phyloP scores from a whole-genome alignment of 2,329 filamentous ascomycete species.

The Chrysosporium keratinophilum region DNA sequence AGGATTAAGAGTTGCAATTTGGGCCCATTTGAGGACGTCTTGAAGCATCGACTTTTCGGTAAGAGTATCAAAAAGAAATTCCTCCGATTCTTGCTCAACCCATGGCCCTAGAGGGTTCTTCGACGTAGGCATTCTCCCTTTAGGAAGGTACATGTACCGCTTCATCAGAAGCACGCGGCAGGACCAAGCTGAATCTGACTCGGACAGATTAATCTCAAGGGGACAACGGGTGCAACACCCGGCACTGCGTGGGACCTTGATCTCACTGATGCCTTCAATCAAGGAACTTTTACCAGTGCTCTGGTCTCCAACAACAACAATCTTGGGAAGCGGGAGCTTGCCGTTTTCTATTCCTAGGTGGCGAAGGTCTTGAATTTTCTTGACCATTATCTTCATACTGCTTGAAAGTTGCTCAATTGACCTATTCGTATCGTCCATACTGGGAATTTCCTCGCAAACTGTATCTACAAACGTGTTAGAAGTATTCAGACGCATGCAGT shows the following conservation, averaged over 20 bases:
- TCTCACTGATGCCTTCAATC: constrained; percentile 52
- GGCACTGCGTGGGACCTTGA: constrained; percentile 59
- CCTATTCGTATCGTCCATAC: constrained; percentile 7
- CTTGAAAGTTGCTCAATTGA: constrained; percentile 24
- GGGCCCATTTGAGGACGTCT: constrained; percentile 59
- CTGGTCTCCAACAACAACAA: constrained; percentile 77
- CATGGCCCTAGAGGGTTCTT: constrained; percentile 56
- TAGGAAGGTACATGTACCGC: constrained; percentile 48
- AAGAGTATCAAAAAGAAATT: constrained; percentile 54
- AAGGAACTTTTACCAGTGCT: constrained; percentile 68
- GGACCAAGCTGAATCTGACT: constrained; percentile 49
- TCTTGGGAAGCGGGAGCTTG: constrained; percentile 58
- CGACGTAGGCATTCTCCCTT: constrained; percentile 40
- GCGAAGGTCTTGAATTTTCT: constrained; percentile 49
- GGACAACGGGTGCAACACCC: constrained; percentile 74
- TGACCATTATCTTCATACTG: constrained; percentile 31
- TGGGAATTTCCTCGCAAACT: constrained; percentile 7
- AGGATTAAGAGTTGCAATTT: constrained; percentile 66
- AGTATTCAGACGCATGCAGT: not conserved
- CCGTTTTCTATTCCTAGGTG: constrained; percentile 62
- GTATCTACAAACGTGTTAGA: constrained; percentile 10
- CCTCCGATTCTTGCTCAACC: constrained; percentile 41
- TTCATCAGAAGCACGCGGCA: constrained; percentile 58
- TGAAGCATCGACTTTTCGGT: constrained; percentile 54
- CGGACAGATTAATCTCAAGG: constrained; percentile 62